Evolutionary conservation across 1,139 yeast genomes (phyloP), one percentile per base, ranked within the genome.

Genomic region (Candida smagusa): DNA sequence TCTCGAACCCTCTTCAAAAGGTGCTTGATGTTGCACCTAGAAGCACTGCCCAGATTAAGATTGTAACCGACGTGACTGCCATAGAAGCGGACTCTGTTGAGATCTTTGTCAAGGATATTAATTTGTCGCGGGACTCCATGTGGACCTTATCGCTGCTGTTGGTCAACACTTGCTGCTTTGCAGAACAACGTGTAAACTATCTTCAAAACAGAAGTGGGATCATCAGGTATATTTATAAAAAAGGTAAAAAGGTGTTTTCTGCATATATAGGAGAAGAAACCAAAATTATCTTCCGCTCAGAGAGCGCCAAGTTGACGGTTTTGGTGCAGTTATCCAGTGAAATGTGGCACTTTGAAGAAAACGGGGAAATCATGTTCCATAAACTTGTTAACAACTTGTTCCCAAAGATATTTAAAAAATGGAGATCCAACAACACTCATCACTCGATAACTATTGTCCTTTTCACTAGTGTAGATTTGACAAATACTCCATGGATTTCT

Each of bases 291-390:
- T 92, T 85, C 54, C 72, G 98, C 36, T 87, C 96, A 1, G 97
- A 92, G 51, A 83, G 96, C 33, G 95, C 97, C 2, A 78, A 86
- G 41, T 65, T 90, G 42, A 77, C 89, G 9, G 86, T 90, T 35
- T 69, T 94, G 44, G 80, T 94, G 36, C 98, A 94, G 56, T 78
- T 90, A 47, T 86, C 97, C 1, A 74, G 84, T 30, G 99, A 94
- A 54, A 94, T 92, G 97, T 94, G 97, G 95, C 89, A 90, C 56
- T 94, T 94, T 59, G 97, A 92, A 60, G 97, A 90, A 54, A 85
- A 84, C 49, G 98, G 98, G 0, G 97, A 90, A 53, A 85, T 90
- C 36, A 78, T 88, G 76, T 92, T 90, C 56, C 95, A 90, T 58
- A 89, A 89, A 58, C 78, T 94, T 51, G 88, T 94, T 35, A 90